These are phyloP conservation scores for Mycosarcoma mackinlayi DNA, from an alignment of 1,284 basidiomycete genomes.

Conservation along the genomic window DNA sequence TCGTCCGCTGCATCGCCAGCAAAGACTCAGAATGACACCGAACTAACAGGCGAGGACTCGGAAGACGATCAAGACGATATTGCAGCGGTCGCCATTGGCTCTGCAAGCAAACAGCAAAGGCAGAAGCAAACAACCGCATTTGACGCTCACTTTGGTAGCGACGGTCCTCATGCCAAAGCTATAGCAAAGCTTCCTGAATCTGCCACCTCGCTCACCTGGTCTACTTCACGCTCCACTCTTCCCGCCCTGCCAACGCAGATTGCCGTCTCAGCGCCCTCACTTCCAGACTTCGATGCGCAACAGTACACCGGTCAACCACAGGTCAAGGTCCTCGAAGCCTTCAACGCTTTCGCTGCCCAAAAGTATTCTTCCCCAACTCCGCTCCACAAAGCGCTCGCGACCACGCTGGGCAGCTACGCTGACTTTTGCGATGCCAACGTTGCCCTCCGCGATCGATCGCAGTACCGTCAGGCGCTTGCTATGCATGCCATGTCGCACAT, in stretches of 20 bases:
- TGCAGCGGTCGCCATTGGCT: slow-evolving; percentile 1
- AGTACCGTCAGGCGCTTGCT: slow-evolving; percentile 44
- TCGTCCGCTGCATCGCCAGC: not conserved
- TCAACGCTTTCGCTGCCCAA: slow-evolving; percentile 30
- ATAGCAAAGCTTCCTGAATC: slow-evolving; percentile 39
- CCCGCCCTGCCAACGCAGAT: slow-evolving; percentile 29
- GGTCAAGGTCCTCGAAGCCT: slow-evolving; percentile 51
- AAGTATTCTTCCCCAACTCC: slow-evolving; percentile 18
- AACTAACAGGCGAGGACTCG: slow-evolving; percentile 39
- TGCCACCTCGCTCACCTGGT: slow-evolving; percentile 29
- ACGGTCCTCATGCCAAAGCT: slow-evolving; percentile 47
- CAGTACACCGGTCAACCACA: slow-evolving; percentile 45
- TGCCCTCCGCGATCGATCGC: slow-evolving; percentile 29
- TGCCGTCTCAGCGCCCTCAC: slow-evolving; percentile 22
- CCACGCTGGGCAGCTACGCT: slow-evolving; percentile 49
- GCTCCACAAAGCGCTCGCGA: slow-evolving; percentile 47
- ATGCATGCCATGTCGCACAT: slow-evolving; percentile 64
- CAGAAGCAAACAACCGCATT: slow-evolving; percentile 42
- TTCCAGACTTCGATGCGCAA: slow-evolving; percentile 22
- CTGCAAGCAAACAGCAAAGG: slow-evolving; percentile 19
- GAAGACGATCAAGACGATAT: slow-evolving; percentile 35
- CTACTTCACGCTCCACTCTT: slow-evolving; percentile 26
- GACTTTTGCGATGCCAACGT: slow-evolving; percentile 59
- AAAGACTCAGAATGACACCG: slow-evolving; percentile 10
- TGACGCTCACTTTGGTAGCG: slow-evolving; percentile 46